These are phyloP conservation scores for Nothophaeocryptopus gaeumannii DNA, from an alignment of 2,329 filamentous ascomycete species.

Conservation along the genomic window DNA sequence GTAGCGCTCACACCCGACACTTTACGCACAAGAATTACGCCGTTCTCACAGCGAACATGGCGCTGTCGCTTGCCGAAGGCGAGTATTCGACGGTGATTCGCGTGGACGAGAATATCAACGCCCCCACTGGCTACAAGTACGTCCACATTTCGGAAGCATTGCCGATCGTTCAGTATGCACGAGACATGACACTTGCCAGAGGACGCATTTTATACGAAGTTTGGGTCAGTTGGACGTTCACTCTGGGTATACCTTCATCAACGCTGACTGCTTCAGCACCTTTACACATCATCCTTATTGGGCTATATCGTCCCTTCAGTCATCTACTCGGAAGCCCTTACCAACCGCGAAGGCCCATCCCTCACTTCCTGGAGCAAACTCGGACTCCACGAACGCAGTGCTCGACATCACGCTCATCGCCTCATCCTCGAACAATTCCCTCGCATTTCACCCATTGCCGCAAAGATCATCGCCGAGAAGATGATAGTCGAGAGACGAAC, in stretches of 20 bases:
- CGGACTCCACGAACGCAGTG: not conserved
- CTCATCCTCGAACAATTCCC: constrained; percentile 16
- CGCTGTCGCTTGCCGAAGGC: too few species aligned
- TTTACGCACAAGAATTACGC: too few species aligned
- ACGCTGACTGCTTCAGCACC: not conserved
- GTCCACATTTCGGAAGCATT: constrained; percentile 5
- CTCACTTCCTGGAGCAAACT: constrained; percentile 4
- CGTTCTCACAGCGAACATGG: too few species aligned
- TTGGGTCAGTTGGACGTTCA: constrained; percentile 1
- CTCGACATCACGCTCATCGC: constrained; percentile 2
- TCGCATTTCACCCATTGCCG: constrained; percentile 7
- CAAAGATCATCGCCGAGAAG: constrained; percentile 10
- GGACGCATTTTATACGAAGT: constrained; percentile 20
- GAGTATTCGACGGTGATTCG: constrained; percentile 2
- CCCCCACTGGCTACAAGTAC: constrained; percentile 3
- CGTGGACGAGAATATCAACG: not conserved
- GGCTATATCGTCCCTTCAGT: constrained; percentile 13
- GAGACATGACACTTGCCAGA: constrained; percentile 16
- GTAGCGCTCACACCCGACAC: too few species aligned
- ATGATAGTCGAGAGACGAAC: constrained; percentile 2
- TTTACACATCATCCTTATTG: not conserved
- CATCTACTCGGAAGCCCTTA: constrained; percentile 9
- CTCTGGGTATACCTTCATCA: not conserved
- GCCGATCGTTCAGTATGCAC: constrained; percentile 12
- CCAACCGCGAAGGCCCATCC: not conserved